Evolutionary conservation across 306 rosid genomes (phyloP).

Genomic region (Cicer yamashitae): DNA sequence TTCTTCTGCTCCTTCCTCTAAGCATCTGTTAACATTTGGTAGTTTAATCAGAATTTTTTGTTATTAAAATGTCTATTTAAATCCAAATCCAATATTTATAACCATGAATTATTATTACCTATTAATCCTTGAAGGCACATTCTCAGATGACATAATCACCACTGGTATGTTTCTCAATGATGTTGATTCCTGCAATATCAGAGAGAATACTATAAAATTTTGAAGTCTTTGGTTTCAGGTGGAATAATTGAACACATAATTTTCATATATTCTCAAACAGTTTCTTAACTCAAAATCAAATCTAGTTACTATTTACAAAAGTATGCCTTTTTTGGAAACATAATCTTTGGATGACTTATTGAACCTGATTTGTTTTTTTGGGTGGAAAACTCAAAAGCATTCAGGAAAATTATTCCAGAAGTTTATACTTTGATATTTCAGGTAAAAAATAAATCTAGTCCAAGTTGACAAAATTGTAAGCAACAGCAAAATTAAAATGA

Average conservation of each 20-base stretch:
- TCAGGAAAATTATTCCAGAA: constrained; percentile 45
- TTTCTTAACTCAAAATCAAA: constrained; percentile 37
- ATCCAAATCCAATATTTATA: no score
- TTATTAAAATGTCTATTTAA: no score
- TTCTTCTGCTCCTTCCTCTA: constrained; percentile 96
- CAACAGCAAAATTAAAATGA: constrained; percentile 37
- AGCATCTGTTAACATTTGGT: constrained; percentile 61
- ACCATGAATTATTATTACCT: constrained; percentile 53
- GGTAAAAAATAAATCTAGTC: constrained; percentile 42
- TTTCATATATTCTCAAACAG: constrained; percentile 39
- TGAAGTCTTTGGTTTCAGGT: constrained; percentile 36
- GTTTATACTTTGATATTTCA: constrained; percentile 34
- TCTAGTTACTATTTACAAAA: constrained; percentile 38
- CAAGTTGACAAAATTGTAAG: constrained; percentile 40
- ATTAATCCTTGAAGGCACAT: constrained; percentile 89
- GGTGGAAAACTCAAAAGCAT: constrained; percentile 46
- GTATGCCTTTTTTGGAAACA: constrained; percentile 30
- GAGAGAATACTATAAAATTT: constrained; percentile 45
- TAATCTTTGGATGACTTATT: constrained; percentile 40
- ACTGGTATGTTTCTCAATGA: constrained; percentile 90
- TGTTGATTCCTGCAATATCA: constrained; percentile 81
- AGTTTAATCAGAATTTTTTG: constrained; percentile 20
- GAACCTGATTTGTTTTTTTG: constrained; percentile 48
- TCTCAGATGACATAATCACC: constrained; percentile 95
- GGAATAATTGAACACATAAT: constrained; percentile 38